Conservation (phyloP, 768 basidiomycete species). For the Gymnopilus junonius region DNA sequence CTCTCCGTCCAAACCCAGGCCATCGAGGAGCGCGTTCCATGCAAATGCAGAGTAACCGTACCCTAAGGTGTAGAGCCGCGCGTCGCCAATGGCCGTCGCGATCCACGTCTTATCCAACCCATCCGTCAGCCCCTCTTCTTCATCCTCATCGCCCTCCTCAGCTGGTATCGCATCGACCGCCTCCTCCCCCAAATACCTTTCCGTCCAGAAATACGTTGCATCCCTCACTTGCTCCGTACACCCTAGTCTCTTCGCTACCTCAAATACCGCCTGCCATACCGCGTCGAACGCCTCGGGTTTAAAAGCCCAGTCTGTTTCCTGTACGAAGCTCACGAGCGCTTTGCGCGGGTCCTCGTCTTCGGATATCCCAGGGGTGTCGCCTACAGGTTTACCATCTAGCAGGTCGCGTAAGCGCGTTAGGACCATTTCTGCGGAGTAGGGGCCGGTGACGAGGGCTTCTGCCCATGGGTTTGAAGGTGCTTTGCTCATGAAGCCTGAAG, state of each 20-base stretch:
- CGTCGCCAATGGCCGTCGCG: not conserved
- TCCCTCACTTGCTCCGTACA: not conserved
- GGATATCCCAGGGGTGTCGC: not conserved
- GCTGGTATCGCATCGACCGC: not conserved
- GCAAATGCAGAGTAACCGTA: conserved; percentile 10
- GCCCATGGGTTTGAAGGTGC: not conserved
- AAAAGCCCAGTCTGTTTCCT: not conserved
- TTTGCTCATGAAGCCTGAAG: not conserved
- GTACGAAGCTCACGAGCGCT: not conserved
- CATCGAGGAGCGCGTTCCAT: conserved; percentile 6
- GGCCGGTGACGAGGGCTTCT: conserved; percentile 2
- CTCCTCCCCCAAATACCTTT: not conserved
- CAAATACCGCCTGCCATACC: conserved; percentile 1
- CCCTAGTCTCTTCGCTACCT: not conserved
- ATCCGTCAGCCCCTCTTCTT: not conserved
- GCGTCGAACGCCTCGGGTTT: conserved; percentile 7
- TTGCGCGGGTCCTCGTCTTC: not conserved
- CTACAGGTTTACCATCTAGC: not conserved
- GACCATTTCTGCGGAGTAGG: conserved; percentile 1
- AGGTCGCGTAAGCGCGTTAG: not conserved
- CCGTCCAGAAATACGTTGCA: conserved; percentile 10
- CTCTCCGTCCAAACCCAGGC: not conserved
- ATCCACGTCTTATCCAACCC: not conserved
- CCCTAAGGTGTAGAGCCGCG: conserved; percentile 3
- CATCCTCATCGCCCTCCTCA: not conserved